Evolutionary conservation across 1,284 basidiomycete genomes (phyloP).

Genomic region (Cutaneotrichosporon cutaneum): DNA sequence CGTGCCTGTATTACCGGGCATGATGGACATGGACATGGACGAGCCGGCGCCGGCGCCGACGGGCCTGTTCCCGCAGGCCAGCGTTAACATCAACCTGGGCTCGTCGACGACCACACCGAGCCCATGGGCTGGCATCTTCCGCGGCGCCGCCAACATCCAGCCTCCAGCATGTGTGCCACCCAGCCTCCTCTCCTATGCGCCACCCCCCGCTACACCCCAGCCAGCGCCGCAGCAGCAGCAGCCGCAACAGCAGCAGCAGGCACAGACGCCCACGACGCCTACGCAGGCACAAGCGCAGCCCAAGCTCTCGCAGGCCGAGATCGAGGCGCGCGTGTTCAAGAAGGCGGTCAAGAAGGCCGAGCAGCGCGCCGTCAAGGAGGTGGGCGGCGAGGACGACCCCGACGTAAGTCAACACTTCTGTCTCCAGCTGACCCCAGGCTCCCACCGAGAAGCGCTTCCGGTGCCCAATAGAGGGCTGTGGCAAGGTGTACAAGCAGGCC

Average conservation of each 20-base stretch:
- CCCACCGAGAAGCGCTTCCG: constrained; percentile 58
- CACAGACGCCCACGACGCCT: constrained; percentile 29
- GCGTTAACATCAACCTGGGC: constrained; percentile 13
- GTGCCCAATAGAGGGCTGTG: constrained; percentile 61
- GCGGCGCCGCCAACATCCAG: constrained; percentile 25
- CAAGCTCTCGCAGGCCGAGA: constrained; percentile 31
- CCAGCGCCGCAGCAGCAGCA: constrained; percentile 6
- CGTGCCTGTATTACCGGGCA: constrained; percentile 51
- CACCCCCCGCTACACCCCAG: constrained; percentile 16
- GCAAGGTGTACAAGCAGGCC: constrained; percentile 62
- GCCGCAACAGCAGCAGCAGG: constrained; percentile 31
- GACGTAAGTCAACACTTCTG: not conserved
- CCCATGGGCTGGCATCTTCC: constrained; percentile 44
- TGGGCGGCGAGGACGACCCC: constrained; percentile 28
- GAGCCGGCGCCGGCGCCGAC: constrained; percentile 34
- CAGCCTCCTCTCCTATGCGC: constrained; percentile 46
- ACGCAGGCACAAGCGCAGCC: not conserved
- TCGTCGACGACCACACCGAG: constrained; percentile 9
- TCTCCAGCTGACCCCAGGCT: constrained; percentile 5
- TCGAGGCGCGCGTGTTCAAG: constrained; percentile 38
- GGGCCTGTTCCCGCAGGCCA: constrained; percentile 23
- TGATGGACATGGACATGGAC: constrained; percentile 54
- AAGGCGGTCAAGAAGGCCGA: constrained; percentile 43
- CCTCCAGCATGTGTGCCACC: constrained; percentile 45
- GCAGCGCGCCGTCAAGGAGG: constrained; percentile 37